Percentiles rank a stretch among this genome's conserved stretches.
Evolutionary conservation across 164 flowering plant species (phyloP).

Genomic region (Sedum album): DNA sequence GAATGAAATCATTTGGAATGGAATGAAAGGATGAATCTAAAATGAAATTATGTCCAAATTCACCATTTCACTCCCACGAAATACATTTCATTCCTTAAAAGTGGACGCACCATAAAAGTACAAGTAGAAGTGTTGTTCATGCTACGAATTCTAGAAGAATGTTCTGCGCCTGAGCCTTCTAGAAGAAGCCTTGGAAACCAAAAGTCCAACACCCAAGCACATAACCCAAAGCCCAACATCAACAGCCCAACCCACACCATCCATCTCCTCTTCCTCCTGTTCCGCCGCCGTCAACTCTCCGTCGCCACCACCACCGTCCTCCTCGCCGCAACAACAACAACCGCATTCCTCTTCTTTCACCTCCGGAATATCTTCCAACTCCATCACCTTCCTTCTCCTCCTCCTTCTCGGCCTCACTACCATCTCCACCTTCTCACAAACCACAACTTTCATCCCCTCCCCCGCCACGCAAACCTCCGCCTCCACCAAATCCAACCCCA

Average conservation of each 20-base stretch:
- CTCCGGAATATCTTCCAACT: slow-evolving; percentile 71
- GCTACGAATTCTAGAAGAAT: no score
- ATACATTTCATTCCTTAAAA: no score
- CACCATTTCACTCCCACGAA: no score
- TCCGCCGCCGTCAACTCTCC: neutral
- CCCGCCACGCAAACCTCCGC: slow-evolving; percentile 40
- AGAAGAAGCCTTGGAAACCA: slow-evolving; percentile 59
- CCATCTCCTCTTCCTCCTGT: slow-evolving; percentile 17
- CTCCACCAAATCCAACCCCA: slow-evolving; percentile 27
- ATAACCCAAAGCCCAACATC: slow-evolving; percentile 77
- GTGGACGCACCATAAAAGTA: no score
- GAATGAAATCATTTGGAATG: no score
- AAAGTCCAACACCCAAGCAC: slow-evolving; percentile 61
- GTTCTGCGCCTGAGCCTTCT: slow-evolving; percentile 25
- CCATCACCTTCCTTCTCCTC: slow-evolving; percentile 9
- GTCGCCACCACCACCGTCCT: slow-evolving; percentile 9
- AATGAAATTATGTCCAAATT: no score
- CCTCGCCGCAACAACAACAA: slow-evolving; percentile 15
- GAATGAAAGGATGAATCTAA: no score
- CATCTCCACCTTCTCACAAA: slow-evolving; percentile 42
- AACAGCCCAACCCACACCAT: slow-evolving; percentile 62
- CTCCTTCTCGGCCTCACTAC: slow-evolving; percentile 24
- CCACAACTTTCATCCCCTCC: slow-evolving; percentile 31
- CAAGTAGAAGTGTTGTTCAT: no score
- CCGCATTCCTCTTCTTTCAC: slow-evolving; percentile 23